Conservation (phyloP, 345 rosid species). For the Combretum micranthum region DNA sequence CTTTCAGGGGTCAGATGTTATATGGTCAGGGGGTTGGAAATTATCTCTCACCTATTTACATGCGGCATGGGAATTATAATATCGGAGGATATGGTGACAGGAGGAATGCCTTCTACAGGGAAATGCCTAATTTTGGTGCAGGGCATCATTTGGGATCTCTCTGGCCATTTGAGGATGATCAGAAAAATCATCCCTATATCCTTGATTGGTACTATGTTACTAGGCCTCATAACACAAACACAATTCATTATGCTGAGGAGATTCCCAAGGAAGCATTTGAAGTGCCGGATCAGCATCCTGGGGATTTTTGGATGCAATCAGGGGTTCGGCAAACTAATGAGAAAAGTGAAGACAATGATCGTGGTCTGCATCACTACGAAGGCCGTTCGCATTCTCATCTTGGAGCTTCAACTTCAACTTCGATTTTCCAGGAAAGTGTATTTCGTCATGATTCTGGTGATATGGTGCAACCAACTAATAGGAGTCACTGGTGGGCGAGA, state of each 20-base stretch:
- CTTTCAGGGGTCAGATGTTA: conserved; percentile 72
- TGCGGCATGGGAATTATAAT: conserved; percentile 40
- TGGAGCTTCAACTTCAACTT: conserved; percentile 67
- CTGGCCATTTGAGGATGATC: conserved; percentile 66
- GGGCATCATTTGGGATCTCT: conserved; percentile 46
- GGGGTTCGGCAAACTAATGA: conserved; percentile 26
- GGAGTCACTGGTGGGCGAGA: conserved; percentile 88
- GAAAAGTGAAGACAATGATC: conserved; percentile 24
- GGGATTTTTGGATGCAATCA: conserved; percentile 44
- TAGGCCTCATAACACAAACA: conserved; percentile 31
- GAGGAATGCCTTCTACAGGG: conserved; percentile 38
- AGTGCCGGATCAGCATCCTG: conserved; percentile 22
- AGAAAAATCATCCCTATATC: conserved; percentile 68
- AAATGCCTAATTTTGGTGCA: conserved; percentile 28
- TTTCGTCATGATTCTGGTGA: conserved; percentile 43
- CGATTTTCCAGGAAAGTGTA: conserved; percentile 60
- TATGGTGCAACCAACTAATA: conserved; percentile 17
- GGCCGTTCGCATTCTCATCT: conserved; percentile 43
- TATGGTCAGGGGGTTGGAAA: conserved; percentile 40
- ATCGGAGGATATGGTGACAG: conserved; percentile 35
- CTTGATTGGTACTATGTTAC: conserved; percentile 87
- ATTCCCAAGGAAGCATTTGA: conserved; percentile 11
- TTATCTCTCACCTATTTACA: conserved; percentile 31
- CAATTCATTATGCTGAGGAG: conserved; percentile 16
- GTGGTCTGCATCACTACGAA: conserved; percentile 8